phyloP scores from a whole-genome alignment of 805 yeast genomes.

The Schizosaccharomyces osmophilus region DNA sequence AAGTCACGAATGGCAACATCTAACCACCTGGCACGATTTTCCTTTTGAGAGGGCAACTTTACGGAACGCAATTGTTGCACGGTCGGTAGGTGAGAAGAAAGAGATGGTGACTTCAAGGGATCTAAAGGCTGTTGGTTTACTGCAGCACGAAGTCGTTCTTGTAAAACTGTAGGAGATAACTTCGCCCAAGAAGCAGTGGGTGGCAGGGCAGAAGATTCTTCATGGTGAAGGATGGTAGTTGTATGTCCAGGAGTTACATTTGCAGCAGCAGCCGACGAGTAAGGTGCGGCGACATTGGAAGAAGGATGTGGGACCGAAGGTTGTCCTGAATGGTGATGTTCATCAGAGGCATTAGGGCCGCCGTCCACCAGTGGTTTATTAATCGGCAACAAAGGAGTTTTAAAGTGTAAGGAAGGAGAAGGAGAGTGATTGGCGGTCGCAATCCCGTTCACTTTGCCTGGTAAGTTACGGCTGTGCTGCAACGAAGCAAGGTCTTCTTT shows the following conservation, averaged over 20 bases:
- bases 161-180: slow-evolving; percentile 3
- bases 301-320: background rate
- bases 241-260: background rate
- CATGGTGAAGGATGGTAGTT: slow-evolving; percentile 5
- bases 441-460: slow-evolving; percentile 3
- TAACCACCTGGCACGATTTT: background rate
- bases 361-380: background rate
- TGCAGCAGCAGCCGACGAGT: background rate
- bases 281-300: background rate
- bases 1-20: background rate
- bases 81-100: background rate
- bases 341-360: background rate
- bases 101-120: background rate
- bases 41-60: background rate
- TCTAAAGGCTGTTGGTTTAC: background rate
- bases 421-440: background rate
- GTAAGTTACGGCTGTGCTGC: slow-evolving; percentile 13
- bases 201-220: slow-evolving; percentile 31
- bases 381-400: background rate
- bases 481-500: slow-evolving; percentile 67
- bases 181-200: slow-evolving; percentile 47
- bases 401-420: background rate
- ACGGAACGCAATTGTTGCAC: background rate
- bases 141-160: slow-evolving; percentile 9
- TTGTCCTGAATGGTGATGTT: background rate